phyloP scores from a whole-genome alignment of 2,329 filamentous ascomycete genomes.

The Penicillium sp. region DNA sequence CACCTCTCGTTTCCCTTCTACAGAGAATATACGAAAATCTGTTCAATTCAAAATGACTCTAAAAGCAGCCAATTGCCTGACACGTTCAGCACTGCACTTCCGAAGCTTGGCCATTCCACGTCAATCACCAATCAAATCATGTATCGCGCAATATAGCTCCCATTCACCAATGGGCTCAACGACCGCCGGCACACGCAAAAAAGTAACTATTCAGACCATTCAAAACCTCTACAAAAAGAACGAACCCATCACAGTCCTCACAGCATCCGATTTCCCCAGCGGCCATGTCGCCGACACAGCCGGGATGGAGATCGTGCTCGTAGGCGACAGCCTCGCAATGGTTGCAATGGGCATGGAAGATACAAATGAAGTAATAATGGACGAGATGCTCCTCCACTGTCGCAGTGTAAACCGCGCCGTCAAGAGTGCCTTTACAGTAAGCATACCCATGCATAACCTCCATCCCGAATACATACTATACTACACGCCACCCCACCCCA shows the following conservation, averaged over 20 bases:
- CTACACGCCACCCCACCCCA: not conserved
- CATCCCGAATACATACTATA: not conserved
- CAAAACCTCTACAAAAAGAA: constrained; percentile 70
- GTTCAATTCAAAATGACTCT: not conserved
- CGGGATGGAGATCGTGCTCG: constrained; percentile 86
- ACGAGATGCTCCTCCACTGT: constrained; percentile 94
- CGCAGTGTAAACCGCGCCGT: constrained; percentile 81
- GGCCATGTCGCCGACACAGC: constrained; percentile 86
- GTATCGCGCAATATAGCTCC: constrained; percentile 60
- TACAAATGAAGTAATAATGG: constrained; percentile 84
- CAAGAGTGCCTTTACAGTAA: constrained; percentile 75
- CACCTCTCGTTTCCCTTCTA: not conserved
- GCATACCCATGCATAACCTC: constrained; percentile 23
- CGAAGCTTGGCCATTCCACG: not conserved
- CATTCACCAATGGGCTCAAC: constrained; percentile 64
- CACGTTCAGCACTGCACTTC: not conserved
- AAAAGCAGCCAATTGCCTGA: not conserved
- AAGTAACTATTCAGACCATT: constrained; percentile 77
- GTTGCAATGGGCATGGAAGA: constrained; percentile 94
- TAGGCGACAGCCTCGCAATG: constrained; percentile 94
- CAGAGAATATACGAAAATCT: not conserved
- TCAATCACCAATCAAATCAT: constrained; percentile 7
- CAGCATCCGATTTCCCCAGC: constrained; percentile 92
- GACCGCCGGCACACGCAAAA: constrained; percentile 60
- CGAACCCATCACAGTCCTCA: constrained; percentile 89